Base-by-base conservation (phyloP, 768 basidiomycete genomes). In the Lactarius hatsudake region DNA sequence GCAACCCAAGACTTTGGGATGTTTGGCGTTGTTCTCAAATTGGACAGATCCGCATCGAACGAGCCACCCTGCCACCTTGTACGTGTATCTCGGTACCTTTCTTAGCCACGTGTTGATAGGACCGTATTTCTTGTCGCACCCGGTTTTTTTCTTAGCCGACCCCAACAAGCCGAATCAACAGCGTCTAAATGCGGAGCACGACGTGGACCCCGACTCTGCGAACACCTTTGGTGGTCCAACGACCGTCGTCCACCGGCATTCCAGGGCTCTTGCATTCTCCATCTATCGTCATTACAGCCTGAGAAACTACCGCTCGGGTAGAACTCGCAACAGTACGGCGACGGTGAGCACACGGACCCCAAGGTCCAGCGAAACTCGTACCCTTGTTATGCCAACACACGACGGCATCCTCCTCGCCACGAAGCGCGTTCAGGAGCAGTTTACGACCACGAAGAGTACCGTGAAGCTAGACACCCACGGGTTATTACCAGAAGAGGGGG, bases 231-330 rank as follows among this genome's bases (percentile, higher is more conserved):
- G 81, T 40, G 88, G 89, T 0, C 90, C 91, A 0, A 79, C 81
- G 28, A 82, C 85, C 42, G 87, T 89, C 61, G 85, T 94, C 40
- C 93, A 94, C 76, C 91, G 90, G 70, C 92, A 94, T 73, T 91
- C 92, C 1, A 86, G 89, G 62, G 88, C 89, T 4, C 78, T 84
- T 36, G 92, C 90, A 1, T 93, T 92, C 76, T 92, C 91, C 0
- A 84, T 94, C 58, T 88, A 88, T 75, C 85, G 92, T 51, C 83
- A 85, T 63, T 86, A 88, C 62, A 75, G 74, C 38, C 73, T 78
- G 53, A 73, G 74, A 66, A 69, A 66, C 66, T 70, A 69, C 48
- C 66, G 57, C 15, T 56, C 69, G 12, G 36, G 65, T 15, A 68
- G 65, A 32, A 53, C 56, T 6, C 70, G 73, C 26, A 51, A 48